Evolutionary conservation across 306 rosid genomes (phyloP).

Genomic region (Gastrolobium bilobum): DNA sequence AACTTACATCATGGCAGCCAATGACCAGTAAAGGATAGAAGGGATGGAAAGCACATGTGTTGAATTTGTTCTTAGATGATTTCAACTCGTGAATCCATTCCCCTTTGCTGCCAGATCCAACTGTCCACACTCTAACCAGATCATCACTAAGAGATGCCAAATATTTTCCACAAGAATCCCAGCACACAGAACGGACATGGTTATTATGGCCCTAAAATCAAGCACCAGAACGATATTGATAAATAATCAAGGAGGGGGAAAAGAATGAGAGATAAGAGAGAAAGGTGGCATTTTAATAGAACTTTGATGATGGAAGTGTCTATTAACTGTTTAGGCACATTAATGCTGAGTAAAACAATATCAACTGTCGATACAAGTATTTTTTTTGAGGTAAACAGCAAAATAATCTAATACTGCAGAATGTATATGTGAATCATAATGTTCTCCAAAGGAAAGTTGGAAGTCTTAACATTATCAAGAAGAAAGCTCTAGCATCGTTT

Average conservation of each 20-base stretch:
- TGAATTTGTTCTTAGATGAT: slow-evolving; percentile 58
- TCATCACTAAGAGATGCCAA: slow-evolving; percentile 83
- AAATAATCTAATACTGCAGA: neutral
- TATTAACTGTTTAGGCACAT: neutral
- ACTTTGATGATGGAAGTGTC: slow-evolving; percentile 5
- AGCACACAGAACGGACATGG: slow-evolving; percentile 68
- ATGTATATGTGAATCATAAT: neutral
- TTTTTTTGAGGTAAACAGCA: neutral
- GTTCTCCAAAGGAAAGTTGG: slow-evolving; percentile 15
- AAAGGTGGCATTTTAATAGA: neutral
- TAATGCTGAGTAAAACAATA: slow-evolving; percentile 8
- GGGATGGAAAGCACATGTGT: slow-evolving; percentile 78
- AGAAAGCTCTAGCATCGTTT: neutral
- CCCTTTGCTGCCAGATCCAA: slow-evolving; percentile 62
- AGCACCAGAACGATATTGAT: slow-evolving; percentile 20
- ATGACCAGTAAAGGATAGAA: slow-evolving; percentile 61
- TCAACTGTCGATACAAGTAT: neutral
- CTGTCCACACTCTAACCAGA: slow-evolving; percentile 68
- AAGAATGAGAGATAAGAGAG: neutral
- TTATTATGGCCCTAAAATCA: slow-evolving; percentile 75
- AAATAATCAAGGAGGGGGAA: neutral
- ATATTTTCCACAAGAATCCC: slow-evolving; percentile 77
- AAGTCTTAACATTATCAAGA: neutral
- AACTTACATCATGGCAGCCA: slow-evolving; percentile 73
- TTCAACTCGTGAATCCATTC: slow-evolving; percentile 64